A percentile compares a stretch with the other conserved stretches of the same genome.
Conservation (phyloP, 2,329 filamentous ascomycete genomes). For the Colletotrichum acutatum region DNA sequence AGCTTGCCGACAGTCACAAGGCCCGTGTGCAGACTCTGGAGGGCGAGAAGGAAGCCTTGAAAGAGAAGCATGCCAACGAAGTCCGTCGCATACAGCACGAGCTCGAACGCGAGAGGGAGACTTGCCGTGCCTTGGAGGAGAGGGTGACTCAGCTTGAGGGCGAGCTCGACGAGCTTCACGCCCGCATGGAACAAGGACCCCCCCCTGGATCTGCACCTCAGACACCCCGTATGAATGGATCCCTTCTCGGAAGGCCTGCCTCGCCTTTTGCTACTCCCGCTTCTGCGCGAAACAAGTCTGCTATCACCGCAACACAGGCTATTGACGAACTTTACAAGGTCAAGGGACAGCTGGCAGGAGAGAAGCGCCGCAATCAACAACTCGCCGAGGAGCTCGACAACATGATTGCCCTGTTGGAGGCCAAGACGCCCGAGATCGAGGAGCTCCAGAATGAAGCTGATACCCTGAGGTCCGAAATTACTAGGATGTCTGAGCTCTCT, state of each 20-base stretch:
- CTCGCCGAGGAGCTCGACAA: conserved; percentile 84
- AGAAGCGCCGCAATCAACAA: conserved; percentile 79
- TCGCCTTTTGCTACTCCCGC: conserved; percentile 73
- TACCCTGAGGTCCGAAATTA: conserved; percentile 81
- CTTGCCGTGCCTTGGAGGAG: conserved; percentile 57
- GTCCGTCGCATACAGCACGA: conserved; percentile 66
- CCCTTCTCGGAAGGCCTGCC: conserved; percentile 60
- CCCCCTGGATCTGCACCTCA: conserved; percentile 64
- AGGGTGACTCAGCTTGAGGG: conserved; percentile 61
- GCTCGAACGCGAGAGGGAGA: conserved; percentile 65
- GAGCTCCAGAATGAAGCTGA: conserved; percentile 86
- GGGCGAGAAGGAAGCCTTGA: conserved; percentile 66
- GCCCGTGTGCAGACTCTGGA: conserved; percentile 78
- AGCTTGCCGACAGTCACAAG: conserved; percentile 78
- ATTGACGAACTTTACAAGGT: conserved; percentile 73
- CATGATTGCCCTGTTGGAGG: conserved; percentile 86
- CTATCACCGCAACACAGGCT: conserved; percentile 69
- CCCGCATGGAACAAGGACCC: conserved; percentile 55
- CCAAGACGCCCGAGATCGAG: conserved; percentile 87
- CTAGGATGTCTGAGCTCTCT: conserved; percentile 86
- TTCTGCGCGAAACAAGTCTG: conserved; percentile 65
- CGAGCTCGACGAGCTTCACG: conserved; percentile 65
- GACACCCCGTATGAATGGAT: conserved; percentile 71
- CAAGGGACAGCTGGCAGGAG: conserved; percentile 78
- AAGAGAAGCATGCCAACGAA: conserved; percentile 73